Conservation (phyloP, 805 yeast species). For the Suhomyces sp. region DNA sequence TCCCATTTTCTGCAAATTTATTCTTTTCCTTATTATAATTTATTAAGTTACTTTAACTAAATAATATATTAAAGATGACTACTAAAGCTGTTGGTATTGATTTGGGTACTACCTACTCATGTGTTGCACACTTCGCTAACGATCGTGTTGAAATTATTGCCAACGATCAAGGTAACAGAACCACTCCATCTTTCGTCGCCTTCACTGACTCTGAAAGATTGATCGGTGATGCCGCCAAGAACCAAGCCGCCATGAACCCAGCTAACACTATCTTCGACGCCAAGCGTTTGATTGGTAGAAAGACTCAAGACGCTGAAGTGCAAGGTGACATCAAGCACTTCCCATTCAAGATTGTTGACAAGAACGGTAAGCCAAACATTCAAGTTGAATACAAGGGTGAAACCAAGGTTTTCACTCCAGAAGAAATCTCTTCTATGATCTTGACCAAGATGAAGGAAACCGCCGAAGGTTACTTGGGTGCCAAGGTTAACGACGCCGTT, state of each 20-base stretch:
- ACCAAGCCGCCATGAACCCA: conserved; percentile 35
- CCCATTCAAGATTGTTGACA: conserved; percentile 32
- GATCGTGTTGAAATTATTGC: conserved; percentile 33
- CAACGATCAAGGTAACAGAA: conserved; percentile 34
- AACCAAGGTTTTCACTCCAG: conserved; percentile 32
- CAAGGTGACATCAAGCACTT: conserved; percentile 30
- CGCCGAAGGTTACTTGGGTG: conserved; percentile 29
- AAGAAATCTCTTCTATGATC: conserved; percentile 31
- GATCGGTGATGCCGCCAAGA: conserved; percentile 34
- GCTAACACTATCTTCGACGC: conserved; percentile 33
- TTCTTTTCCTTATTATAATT: conserved; percentile 1
- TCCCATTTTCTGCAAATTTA: conserved; percentile 1
- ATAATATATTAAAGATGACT: conserved; percentile 18
- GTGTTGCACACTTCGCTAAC: conserved; percentile 33
- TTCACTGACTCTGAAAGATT: conserved; percentile 33
- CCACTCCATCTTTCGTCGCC: conserved; percentile 32
- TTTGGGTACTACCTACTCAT: conserved; percentile 33
- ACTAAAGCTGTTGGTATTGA: conserved; percentile 33
- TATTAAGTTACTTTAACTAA: neutral
- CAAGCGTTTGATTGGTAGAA: conserved; percentile 32
- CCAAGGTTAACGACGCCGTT: conserved; percentile 26
- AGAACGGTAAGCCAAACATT: conserved; percentile 27
- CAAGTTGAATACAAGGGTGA: conserved; percentile 32
- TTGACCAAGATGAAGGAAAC: conserved; percentile 34
- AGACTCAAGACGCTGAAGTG: conserved; percentile 26